Base-by-base conservation (phyloP, 2,329 filamentous ascomycete species). In the Huntiella moniliformis region DNA sequence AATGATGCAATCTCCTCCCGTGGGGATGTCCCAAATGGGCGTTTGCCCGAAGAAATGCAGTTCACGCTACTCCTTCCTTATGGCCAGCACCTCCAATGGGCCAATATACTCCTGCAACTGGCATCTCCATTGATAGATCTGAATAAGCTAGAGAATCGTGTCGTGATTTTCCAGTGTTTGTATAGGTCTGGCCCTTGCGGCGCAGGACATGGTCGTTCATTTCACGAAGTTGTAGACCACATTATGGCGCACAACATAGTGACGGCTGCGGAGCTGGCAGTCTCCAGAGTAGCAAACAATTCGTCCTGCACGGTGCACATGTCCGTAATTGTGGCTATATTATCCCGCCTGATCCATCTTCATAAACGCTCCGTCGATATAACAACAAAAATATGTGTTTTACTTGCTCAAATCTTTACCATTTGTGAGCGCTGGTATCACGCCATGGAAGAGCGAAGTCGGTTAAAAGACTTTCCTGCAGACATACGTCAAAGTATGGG, bases 1-100 rank as follows among this genome's bases (percentile, higher is more conserved):
- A 81, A 82, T 47, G 52, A 61, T 0, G 65, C 71, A 0, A 63
- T 80, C 10, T 64, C 74, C 0, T 56, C 53, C 1, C 70, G 74
- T 46, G 56, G 52, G 0, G 42, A 55, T 0, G 75, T 72, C 41
- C 71, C 74, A 0, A 7, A 47, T 0, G 53, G 64, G 16, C 58
- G 80, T 46, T 61, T 66, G 0, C 48, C 73, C 0, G 64, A 67
- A 0, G 73, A 80, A 44, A 77, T 66, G 53, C 68, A 70, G 43
- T 60, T 65, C 0, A 63, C 77, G n/a, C 60, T 62, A 0, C 54
- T 63, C 0, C 51, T 79, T 2, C 63, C 67, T 0, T 54, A 67
- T 1, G 73, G 73, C 0, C 49, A 61, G n/a, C 53, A 56, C 1
- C 56, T 75, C 6, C 69, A 73, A 44, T 79, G 73, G 68, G 53